Base-by-base conservation (phyloP, 108 stramenopile genomes). In the Chaetoceros muelleri region DNA sequence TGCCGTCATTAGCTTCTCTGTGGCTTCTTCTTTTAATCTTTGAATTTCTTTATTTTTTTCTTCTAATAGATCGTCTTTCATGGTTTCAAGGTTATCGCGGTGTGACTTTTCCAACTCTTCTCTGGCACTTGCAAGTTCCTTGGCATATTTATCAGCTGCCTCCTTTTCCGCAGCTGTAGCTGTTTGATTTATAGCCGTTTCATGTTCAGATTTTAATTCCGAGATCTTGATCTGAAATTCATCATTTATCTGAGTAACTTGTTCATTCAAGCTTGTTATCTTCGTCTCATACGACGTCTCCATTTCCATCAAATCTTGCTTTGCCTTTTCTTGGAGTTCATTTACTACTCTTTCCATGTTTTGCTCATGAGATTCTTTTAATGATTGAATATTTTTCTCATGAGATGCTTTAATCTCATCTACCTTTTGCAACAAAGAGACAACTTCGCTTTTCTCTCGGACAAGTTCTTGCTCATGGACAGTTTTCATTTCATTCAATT, bases 51-150 rank as follows among this genome's bases (percentile, higher is more conserved):
- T n/a, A 19, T 10, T 19, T 20, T 13, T 20, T 51, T 51, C 49
- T 51, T 13, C 20, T 21, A 16, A 19, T 51, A 64, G 55, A 28
- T 60, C 53, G n/a, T 59, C 34, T 40, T 66, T 46, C 27, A 65
- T 13, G 0, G 55, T 20, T 29, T 66, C 56, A 1, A 72, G 48
- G 18, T 72, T 13, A 27, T 60, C 24, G 28, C 27, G 57, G 56
- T 61, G 58, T 56, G 62, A 54, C 7, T 62, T 46, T 55, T 63
- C 58, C 26, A 64, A 60, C 18, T 57, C 53, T 28, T 60, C 29
- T 2, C 56, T 64, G 48, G 44, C 64, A 61, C 27, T 64, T 59
- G 63, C 23, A 54, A 30, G 62, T 64, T 46, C 70, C 53, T 68
- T n/a, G n/a, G n/a, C n/a, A n/a, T n/a, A n/a, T n/a, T n/a, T n/a